phyloP scores from a whole-genome alignment of 2,329 filamentous ascomycete species.

The Daldinia sp. region DNA sequence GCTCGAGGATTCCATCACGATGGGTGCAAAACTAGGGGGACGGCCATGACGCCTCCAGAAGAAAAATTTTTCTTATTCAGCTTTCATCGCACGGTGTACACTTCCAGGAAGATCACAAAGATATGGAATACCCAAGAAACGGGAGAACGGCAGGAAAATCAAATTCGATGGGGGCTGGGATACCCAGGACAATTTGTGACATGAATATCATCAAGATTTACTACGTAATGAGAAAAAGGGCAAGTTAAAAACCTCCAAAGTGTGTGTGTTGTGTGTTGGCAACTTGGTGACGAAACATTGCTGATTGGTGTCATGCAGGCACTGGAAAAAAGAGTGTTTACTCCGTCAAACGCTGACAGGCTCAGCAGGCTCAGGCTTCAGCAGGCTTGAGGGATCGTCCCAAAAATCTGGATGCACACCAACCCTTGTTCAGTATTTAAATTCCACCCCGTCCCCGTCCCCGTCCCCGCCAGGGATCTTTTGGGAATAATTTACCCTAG shows the following conservation, averaged over 20 bases:
- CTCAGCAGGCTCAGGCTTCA: too few relatives aligned
- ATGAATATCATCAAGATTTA: conserved; percentile 15
- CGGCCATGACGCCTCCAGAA: not conserved
- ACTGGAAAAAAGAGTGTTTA: conserved; percentile 20
- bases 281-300: conserved; percentile 40
- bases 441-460: not conserved
- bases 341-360: conserved; percentile 20
- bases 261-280: conserved; percentile 40
- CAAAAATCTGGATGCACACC: conserved; percentile 31
- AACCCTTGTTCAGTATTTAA: conserved; percentile 17
- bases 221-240: conserved; percentile 12
- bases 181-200: conserved; percentile 1
- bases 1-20: not conserved
- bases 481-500: conserved; percentile 16
- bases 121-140: conserved; percentile 7
- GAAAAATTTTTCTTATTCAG: too few relatives aligned
- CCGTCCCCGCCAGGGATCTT: conserved; percentile 6
- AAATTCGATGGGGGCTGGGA: conserved; percentile 23
- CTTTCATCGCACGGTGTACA: conserved; percentile 11
- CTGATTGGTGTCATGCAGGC: conserved; percentile 35
- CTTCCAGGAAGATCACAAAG: conserved; percentile 12
- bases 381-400: conserved; percentile 27
- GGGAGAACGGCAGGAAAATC: not conserved
- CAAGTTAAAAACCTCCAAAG: conserved; percentile 7
- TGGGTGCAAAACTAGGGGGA: not conserved